These are phyloP conservation scores for Paraphaeosphaeria sporulosa DNA, from an alignment of 2,329 filamentous ascomycete species.

Conservation along the genomic window DNA sequence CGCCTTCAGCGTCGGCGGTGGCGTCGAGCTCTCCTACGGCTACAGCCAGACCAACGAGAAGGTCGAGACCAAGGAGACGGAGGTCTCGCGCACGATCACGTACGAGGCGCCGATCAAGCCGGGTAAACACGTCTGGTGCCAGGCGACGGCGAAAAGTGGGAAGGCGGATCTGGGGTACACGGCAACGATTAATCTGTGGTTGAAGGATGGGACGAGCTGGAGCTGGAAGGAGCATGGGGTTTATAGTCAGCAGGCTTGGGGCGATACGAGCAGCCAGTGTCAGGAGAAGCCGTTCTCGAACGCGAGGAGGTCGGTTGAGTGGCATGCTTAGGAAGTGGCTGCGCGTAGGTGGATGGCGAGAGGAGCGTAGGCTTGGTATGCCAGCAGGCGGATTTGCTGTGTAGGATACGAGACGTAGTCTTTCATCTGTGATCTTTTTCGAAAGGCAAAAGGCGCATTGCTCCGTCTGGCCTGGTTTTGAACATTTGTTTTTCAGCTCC, in stretches of 20 bases:
- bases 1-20: conserved; percentile 4
- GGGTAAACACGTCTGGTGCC: not conserved
- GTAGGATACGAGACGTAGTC: not conserved
- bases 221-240: conserved; percentile 2
- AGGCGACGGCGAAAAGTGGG: not conserved
- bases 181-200: not conserved
- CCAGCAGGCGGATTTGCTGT: not conserved
- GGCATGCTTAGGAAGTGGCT: not conserved
- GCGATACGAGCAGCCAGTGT: not conserved
- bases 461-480: no score
- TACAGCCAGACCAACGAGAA: conserved; percentile 5
- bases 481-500: no score
- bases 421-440: no score
- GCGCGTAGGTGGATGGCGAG: not conserved
- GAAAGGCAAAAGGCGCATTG: no score
- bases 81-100: not conserved
- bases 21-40: conserved; percentile 2
- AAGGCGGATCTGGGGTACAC: conserved; percentile 1
- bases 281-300: not conserved
- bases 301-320: conserved; percentile 6
- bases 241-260: conserved; percentile 7
- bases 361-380: not conserved
- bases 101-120: not conserved
- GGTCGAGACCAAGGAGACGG: not conserved
- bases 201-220: conserved; percentile 4